These are phyloP conservation scores for Boletus sensibilis DNA, from an alignment of 768 basidiomycete species.

Conservation along the genomic window DNA sequence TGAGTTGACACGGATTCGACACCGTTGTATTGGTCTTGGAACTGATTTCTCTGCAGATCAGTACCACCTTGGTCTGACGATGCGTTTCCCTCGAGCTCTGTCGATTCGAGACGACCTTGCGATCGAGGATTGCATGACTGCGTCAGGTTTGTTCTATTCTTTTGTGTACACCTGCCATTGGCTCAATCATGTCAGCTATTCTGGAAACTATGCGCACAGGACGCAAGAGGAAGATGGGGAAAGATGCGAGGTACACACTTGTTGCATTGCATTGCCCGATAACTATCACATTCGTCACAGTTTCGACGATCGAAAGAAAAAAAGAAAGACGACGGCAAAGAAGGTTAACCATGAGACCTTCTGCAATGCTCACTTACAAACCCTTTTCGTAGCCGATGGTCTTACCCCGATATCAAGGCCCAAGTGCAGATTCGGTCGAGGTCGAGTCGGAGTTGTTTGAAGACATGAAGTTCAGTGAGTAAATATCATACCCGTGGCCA, in stretches of 20 bases:
- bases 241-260: constrained; percentile 46
- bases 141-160: constrained; percentile 47
- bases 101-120: constrained; percentile 76
- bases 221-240: constrained; percentile 75
- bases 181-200: constrained; percentile 41
- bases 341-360: constrained; percentile 19
- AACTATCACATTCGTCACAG: constrained; percentile 12
- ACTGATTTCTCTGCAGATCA: constrained; percentile 48
- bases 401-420: constrained; percentile 66
- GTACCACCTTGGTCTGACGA: constrained; percentile 82
- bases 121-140: constrained; percentile 70
- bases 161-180: neutral
- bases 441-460: constrained; percentile 67
- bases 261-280: neutral
- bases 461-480: constrained; percentile 78
- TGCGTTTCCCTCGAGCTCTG: constrained; percentile 91
- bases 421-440: constrained; percentile 57
- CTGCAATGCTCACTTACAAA: neutral
- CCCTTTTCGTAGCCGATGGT: constrained; percentile 44
- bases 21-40: neutral
- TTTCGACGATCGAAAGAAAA: constrained; percentile 35
- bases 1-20: constrained; percentile 27
- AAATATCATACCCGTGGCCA: neutral
- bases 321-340: constrained; percentile 25
- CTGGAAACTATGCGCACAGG: constrained; percentile 60